These are phyloP conservation scores for Colletotrichum zoysiae DNA, from an alignment of 2,329 filamentous ascomycete species.

Conservation along the genomic window DNA sequence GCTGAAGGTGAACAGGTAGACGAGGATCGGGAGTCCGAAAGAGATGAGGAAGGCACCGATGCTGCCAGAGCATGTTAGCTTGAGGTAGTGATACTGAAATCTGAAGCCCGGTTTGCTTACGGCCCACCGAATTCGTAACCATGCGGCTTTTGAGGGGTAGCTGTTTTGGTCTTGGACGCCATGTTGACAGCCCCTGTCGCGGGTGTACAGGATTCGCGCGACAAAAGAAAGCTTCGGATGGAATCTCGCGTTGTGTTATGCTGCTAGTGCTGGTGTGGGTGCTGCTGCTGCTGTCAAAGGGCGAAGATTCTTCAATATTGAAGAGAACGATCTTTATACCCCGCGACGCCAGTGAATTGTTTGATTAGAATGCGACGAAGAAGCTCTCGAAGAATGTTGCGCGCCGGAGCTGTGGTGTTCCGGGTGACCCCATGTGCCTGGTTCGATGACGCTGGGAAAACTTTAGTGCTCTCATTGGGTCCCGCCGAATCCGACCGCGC, in stretches of 20 bases:
- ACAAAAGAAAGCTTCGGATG: background rate
- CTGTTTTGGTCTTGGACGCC: slow-evolving; percentile 49
- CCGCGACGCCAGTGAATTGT: background rate
- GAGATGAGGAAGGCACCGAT: slow-evolving; percentile 82
- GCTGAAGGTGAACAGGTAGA: slow-evolving; percentile 84
- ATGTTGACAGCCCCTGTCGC: slow-evolving; percentile 45
- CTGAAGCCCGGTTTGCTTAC: slow-evolving; percentile 51
- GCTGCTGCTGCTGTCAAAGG: background rate
- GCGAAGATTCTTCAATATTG: background rate
- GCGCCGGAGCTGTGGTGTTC: slow-evolving; percentile 45
- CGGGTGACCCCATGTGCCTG: slow-evolving; percentile 47
- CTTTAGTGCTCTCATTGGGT: slow-evolving; percentile 16
- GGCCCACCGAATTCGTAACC: slow-evolving; percentile 67
- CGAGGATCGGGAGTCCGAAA: slow-evolving; percentile 81
- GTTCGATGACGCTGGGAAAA: slow-evolving; percentile 37
- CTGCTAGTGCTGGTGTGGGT: background rate
- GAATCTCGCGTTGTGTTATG: background rate
- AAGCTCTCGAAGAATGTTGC: background rate
- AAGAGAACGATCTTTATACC: background rate
- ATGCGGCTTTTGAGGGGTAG: slow-evolving; percentile 50
- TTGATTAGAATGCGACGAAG: background rate
- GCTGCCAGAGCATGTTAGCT: slow-evolving; percentile 50
- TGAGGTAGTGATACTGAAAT: background rate
- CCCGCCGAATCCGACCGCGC: background rate
- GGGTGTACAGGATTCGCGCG: background rate